Evolutionary conservation across 2,329 filamentous ascomycete genomes (phyloP).

Genomic region (Claviceps cyperi): DNA sequence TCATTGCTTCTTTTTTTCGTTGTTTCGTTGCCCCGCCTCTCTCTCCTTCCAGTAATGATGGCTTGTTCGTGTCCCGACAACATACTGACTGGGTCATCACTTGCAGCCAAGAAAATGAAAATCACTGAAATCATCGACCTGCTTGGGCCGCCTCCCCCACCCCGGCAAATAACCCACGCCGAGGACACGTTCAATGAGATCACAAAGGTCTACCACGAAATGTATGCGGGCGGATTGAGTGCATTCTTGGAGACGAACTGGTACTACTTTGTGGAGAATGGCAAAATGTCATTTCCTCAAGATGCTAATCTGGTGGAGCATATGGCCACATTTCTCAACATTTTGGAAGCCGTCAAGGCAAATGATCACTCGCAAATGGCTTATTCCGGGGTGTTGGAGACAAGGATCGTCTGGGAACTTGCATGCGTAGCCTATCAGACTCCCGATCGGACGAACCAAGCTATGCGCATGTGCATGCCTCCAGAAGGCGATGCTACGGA

Average conservation of each 20-base stretch:
- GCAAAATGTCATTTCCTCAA: slow-evolving; percentile 30
- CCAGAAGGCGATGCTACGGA: slow-evolving; percentile 45
- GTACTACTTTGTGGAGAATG: slow-evolving; percentile 46
- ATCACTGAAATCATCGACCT: slow-evolving; percentile 57
- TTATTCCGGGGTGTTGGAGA: slow-evolving; percentile 40
- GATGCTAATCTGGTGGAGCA: slow-evolving; percentile 48
- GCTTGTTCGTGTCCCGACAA: neutral
- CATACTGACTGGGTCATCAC: neutral
- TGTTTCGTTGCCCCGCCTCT: neutral
- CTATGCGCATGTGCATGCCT: slow-evolving; percentile 24
- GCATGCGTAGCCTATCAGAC: slow-evolving; percentile 32
- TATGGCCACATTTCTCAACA: slow-evolving; percentile 49
- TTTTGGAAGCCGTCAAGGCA: slow-evolving; percentile 32
- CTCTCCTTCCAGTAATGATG: neutral
- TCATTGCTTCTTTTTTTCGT: neutral
- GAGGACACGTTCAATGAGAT: slow-evolving; percentile 48
- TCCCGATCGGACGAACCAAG: slow-evolving; percentile 20
- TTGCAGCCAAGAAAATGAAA: slow-evolving; percentile 39
- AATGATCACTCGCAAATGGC: slow-evolving; percentile 38
- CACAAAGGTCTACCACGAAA: slow-evolving; percentile 55
- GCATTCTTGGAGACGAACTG: slow-evolving; percentile 70
- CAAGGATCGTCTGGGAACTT: slow-evolving; percentile 45
- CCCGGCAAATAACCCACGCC: slow-evolving; percentile 36
- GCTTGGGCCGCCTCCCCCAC: slow-evolving; percentile 44
- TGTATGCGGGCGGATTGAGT: slow-evolving; percentile 62